Conservation (phyloP, 2,329 filamentous ascomycete genomes). For the Cordyceps pruinosa region DNA sequence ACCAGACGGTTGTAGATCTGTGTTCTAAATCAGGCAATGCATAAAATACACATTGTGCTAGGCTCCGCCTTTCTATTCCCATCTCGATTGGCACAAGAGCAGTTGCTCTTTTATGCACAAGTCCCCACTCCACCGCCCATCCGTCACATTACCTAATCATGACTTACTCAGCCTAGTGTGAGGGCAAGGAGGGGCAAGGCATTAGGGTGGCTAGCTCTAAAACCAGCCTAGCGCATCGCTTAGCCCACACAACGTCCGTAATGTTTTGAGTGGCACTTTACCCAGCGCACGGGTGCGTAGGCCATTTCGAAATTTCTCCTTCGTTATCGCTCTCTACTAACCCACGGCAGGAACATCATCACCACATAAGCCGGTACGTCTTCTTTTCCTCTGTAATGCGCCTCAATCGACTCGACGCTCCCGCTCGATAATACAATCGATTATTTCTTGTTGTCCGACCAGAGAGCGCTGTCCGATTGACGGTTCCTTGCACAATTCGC, state of each 20-base stretch:
- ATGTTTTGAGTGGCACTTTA: slow-evolving; percentile 27
- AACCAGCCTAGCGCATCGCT: slow-evolving; percentile 26
- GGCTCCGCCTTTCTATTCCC: not conserved
- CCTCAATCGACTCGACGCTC: slow-evolving; percentile 5
- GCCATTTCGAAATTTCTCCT: slow-evolving; percentile 24
- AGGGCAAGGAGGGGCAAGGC: slow-evolving; percentile 23
- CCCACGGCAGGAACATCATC: slow-evolving; percentile 28
- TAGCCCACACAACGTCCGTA: slow-evolving; percentile 32
- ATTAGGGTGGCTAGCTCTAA: slow-evolving; percentile 21
- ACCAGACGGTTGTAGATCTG: not conserved
- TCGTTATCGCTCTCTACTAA: slow-evolving; percentile 29
- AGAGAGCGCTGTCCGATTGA: slow-evolving; percentile 7
- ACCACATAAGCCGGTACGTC: slow-evolving; percentile 33
- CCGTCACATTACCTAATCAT: slow-evolving; percentile 18
- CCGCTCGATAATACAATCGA: not conserved
- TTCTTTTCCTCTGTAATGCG: not conserved
- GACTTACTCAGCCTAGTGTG: slow-evolving; percentile 7
- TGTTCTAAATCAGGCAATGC: not conserved
- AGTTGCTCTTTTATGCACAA: slow-evolving; percentile 4
- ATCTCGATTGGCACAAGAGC: not conserved
- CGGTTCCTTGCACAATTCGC: too few species aligned
- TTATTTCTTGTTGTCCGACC: not conserved
- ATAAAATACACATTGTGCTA: slow-evolving; percentile 9
- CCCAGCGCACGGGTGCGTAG: slow-evolving; percentile 21
- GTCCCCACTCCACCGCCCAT: not conserved